phyloP scores from a whole-genome alignment of 202 grass and related monocot species.

The Saccharum hybrid region DNA sequence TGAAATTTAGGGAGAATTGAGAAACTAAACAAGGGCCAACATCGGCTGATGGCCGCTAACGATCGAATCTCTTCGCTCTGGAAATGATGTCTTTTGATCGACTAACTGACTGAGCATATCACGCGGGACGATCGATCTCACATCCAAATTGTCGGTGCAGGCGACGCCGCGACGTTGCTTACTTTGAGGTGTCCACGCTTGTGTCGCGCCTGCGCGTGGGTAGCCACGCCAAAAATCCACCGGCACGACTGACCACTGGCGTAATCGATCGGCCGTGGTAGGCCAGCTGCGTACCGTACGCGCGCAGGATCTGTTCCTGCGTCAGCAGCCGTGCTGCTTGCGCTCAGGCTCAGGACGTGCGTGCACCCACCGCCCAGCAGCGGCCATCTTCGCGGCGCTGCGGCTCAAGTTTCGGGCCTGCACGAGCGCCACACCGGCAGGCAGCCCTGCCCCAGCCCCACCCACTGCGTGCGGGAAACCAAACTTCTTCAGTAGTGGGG shows the following conservation, averaged over 20 bases:
- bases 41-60: neutral
- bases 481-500: slow-evolving; percentile 1
- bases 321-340: neutral
- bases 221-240: neutral
- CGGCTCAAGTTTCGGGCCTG: slow-evolving; percentile 13
- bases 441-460: neutral
- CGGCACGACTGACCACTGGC: no score
- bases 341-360: neutral
- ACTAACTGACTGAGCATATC: neutral
- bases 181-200: neutral
- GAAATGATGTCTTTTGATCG: neutral
- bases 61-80: neutral
- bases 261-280: no score
- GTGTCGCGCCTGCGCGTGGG: neutral
- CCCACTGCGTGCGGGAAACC: neutral
- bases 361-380: no score
- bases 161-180: neutral
- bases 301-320: neutral
- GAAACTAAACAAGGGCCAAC: no score
- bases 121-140: neutral
- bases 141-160: neutral
- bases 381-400: slow-evolving; percentile 9
- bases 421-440: neutral
- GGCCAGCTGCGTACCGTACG: no score
- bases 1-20: no score